phyloP scores from a whole-genome alignment of 2,329 filamentous ascomycete genomes.

The Aspergillus cejpii region DNA sequence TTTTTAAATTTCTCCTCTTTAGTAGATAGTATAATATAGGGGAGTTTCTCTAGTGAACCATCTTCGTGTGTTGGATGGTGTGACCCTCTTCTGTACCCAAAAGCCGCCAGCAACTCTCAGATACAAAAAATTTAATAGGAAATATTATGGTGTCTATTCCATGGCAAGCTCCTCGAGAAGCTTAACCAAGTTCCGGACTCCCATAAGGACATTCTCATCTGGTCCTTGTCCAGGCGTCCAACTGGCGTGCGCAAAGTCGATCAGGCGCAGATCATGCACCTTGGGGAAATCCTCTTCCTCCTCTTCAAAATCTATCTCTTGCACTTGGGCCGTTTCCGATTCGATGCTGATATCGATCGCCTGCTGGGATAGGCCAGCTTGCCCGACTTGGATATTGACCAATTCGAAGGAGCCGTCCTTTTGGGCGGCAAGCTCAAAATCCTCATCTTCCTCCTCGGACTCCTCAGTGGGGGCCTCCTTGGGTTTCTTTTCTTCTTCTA shows the following conservation, averaged over 20 bases:
- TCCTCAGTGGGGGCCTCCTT: slow-evolving; percentile 23
- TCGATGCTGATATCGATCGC: slow-evolving; percentile 34
- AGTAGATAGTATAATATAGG: neutral
- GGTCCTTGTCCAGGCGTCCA: slow-evolving; percentile 77
- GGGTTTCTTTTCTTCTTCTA: slow-evolving; percentile 41
- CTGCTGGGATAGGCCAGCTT: slow-evolving; percentile 25
- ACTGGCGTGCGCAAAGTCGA: slow-evolving; percentile 90
- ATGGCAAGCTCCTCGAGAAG: slow-evolving; percentile 62
- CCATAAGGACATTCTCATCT: slow-evolving; percentile 74
- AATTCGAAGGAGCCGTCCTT: slow-evolving; percentile 29
- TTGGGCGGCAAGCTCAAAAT: slow-evolving; percentile 23
- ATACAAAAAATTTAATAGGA: slow-evolving; percentile 6
- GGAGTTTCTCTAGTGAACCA: neutral
- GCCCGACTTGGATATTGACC: slow-evolving; percentile 26
- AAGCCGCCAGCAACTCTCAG: slow-evolving; percentile 25
- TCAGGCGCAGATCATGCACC: slow-evolving; percentile 75
- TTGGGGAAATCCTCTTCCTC: slow-evolving; percentile 56
- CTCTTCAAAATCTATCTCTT: slow-evolving; percentile 46
- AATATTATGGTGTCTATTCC: slow-evolving; percentile 12
- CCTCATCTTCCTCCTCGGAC: slow-evolving; percentile 28
- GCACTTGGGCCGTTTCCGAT: slow-evolving; percentile 35
- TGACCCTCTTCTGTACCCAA: neutral
- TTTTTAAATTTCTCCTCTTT: neutral
- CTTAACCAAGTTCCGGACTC: slow-evolving; percentile 62
- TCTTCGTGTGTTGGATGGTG: neutral